Percentiles rank a stretch among this genome's conserved stretches.
Conservation (phyloP, 1,139 yeast species). For the Wickerhamomyces sp. region DNA sequence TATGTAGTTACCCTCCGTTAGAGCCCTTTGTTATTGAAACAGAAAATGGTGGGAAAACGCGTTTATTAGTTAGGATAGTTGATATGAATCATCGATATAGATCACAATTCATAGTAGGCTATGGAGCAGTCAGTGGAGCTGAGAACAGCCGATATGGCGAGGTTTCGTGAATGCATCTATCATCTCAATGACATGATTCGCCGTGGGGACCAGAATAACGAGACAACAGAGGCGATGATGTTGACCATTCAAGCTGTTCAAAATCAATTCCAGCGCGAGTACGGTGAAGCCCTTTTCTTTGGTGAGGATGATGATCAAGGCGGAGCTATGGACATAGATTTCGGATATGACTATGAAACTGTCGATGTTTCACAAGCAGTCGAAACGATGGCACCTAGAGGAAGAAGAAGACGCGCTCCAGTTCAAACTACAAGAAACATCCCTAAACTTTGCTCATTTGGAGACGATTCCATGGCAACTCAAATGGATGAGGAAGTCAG, state of each 20-base stretch:
- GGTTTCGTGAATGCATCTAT: not conserved
- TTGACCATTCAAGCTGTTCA: not conserved
- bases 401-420: not conserved
- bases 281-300: not conserved
- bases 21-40: not conserved
- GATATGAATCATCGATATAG: not conserved
- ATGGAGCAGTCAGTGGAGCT: not conserved
- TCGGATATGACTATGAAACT: not conserved
- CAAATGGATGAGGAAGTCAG: too few relatives aligned
- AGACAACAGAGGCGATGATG: not conserved
- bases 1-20: not conserved
- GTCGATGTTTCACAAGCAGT: not conserved
- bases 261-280: not conserved
- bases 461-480: too few relatives aligned
- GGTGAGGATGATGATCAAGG: not conserved
- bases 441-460: not conserved
- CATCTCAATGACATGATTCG: not conserved
- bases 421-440: not conserved
- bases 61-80: not conserved
- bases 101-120: not conserved
- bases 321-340: not conserved
- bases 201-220: not conserved
- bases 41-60: not conserved
- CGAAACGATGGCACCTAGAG: not conserved
- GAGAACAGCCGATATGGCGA: not conserved